These are phyloP conservation scores for Podospora comata DNA, from an alignment of 495 filamentous ascomycete species.

Conservation along the genomic window DNA sequence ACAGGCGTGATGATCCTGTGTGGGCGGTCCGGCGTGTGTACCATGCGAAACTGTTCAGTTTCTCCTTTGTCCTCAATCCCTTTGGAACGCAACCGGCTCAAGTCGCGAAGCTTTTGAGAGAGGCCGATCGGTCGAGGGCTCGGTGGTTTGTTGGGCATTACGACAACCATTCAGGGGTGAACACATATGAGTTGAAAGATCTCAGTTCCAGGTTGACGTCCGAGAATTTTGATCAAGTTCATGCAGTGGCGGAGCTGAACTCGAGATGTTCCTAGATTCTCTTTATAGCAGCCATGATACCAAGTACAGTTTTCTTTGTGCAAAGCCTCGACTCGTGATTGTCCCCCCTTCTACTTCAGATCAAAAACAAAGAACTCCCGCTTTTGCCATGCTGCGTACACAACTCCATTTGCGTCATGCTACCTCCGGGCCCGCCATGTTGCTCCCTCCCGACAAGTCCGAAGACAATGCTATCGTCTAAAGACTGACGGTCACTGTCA, in stretches of 20 bases:
- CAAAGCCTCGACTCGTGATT: not conserved
- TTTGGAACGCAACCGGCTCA: slow-evolving; percentile 14
- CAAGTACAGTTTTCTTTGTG: not conserved
- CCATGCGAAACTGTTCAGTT: slow-evolving; percentile 18
- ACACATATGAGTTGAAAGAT: not conserved
- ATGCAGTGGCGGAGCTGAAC: not conserved
- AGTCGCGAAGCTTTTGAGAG: slow-evolving; percentile 25
- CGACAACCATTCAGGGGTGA: not conserved
- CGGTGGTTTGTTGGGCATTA: slow-evolving; percentile 9
- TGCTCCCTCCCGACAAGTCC: not conserved
- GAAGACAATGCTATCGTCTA: slow-evolving; percentile 30
- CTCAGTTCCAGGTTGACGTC: not conserved
- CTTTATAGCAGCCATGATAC: not conserved
- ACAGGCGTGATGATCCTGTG: slow-evolving; percentile 10
- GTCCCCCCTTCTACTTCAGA: not conserved
- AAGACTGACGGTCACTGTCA: slow-evolving; percentile 85
- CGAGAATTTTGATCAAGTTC: not conserved
- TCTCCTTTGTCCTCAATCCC: slow-evolving; percentile 15
- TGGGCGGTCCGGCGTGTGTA: slow-evolving; percentile 34
- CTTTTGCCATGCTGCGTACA: not conserved
- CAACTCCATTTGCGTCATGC: slow-evolving; percentile 1
- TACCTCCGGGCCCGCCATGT: not conserved
- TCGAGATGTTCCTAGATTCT: not conserved
- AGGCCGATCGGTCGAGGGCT: slow-evolving; percentile 11
- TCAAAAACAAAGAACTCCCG: not conserved